Conservation (phyloP, 1,139 yeast species). For the Kodamaea sp. region DNA sequence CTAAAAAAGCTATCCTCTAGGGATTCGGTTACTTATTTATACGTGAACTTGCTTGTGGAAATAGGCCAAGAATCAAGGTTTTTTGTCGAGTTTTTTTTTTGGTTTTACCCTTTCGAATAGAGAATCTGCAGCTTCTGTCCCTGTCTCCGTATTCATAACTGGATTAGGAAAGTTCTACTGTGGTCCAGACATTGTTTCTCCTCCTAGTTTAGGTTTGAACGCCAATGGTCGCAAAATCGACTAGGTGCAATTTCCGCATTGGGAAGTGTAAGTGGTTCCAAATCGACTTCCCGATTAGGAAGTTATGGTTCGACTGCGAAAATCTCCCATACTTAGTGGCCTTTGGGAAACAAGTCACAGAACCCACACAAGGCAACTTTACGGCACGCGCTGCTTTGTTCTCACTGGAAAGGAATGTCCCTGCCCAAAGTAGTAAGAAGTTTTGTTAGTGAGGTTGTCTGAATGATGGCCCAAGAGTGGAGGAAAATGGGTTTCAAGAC, state of each 20-base stretch:
- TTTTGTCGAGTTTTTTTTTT: neutral
- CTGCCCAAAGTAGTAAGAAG: no score
- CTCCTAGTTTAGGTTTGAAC: conserved; percentile 7
- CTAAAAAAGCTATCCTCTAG: no score
- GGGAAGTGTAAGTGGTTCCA: conserved; percentile 10
- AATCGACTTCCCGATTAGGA: conserved; percentile 12
- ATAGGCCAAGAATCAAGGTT: neutral
- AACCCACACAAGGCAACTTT: no score
- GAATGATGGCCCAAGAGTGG: no score
- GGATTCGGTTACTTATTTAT: conserved; percentile 10
- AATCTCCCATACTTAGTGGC: no score
- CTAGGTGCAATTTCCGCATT: conserved; percentile 8
- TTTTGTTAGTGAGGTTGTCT: no score
- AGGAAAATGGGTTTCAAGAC: no score
- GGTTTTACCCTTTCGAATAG: neutral
- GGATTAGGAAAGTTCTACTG: conserved; percentile 10
- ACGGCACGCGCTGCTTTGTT: no score
- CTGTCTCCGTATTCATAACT: conserved; percentile 3
- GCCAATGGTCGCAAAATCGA: conserved; percentile 7
- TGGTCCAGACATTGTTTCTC: conserved; percentile 2
- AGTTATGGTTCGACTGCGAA: conserved; percentile 7
- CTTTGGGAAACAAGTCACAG: no score
- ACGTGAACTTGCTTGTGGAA: no score
- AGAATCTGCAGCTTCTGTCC: neutral
- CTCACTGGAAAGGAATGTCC: no score